These are phyloP conservation scores for Candida michaelii DNA, from an alignment of 805 yeast genomes.

Conservation along the genomic window DNA sequence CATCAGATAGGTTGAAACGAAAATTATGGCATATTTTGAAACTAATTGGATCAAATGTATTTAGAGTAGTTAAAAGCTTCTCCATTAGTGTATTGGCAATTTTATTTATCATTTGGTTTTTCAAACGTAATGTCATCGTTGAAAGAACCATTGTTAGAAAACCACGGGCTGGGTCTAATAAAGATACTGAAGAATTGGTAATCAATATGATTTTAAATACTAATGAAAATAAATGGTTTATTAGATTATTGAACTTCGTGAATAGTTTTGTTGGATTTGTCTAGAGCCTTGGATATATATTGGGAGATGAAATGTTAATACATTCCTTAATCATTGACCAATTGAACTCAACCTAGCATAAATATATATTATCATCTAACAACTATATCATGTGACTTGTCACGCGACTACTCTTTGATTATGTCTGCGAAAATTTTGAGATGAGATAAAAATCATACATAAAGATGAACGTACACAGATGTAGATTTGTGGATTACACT, in stretches of 20 bases:
- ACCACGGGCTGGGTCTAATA: slow-evolving; percentile 19
- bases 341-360: background rate
- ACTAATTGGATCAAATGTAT: slow-evolving; percentile 27
- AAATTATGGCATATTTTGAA: slow-evolving; percentile 23
- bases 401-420: background rate
- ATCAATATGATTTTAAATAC: slow-evolving; percentile 44
- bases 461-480: slow-evolving; percentile 77
- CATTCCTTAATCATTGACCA: background rate
- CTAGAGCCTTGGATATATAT: background rate
- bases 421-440: slow-evolving; percentile 14
- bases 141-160: slow-evolving; percentile 38
- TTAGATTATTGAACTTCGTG: slow-evolving; percentile 34
- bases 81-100: slow-evolving; percentile 36
- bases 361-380: background rate
- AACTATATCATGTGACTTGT: background rate
- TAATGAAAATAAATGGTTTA: slow-evolving; percentile 45
- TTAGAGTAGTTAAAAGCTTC: slow-evolving; percentile 33
- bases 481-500: slow-evolving; percentile 85
- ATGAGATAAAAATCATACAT: slow-evolving; percentile 12
- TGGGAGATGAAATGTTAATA: no score
- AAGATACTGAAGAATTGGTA: slow-evolving; percentile 37
- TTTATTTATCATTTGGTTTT: slow-evolving; percentile 41
- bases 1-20: slow-evolving; percentile 21
- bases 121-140: slow-evolving; percentile 40
- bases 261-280: slow-evolving; percentile 46